These are phyloP conservation scores for Claviceps africana DNA, from an alignment of 2,329 filamentous ascomycete genomes.

Conservation along the genomic window DNA sequence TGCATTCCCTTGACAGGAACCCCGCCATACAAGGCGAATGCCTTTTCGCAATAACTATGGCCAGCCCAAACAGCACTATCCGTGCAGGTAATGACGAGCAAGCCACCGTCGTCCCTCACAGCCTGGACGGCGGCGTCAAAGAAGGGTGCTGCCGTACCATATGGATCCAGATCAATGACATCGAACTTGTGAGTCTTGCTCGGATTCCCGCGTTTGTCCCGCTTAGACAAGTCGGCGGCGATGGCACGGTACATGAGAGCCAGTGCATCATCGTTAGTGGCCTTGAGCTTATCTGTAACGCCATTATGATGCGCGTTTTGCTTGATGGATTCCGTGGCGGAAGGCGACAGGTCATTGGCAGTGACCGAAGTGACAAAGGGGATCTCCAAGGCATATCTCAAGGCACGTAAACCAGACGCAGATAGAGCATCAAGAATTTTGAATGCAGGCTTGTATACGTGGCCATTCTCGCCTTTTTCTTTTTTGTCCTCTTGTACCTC, in stretches of 20 bases:
- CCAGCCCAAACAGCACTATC: slow-evolving; percentile 93
- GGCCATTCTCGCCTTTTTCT: slow-evolving; percentile 11
- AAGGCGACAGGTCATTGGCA: slow-evolving; percentile 74
- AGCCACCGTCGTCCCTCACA: slow-evolving; percentile 67
- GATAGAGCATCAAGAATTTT: slow-evolving; percentile 92
- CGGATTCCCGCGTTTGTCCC: slow-evolving; percentile 25
- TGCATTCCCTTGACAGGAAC: slow-evolving; percentile 71
- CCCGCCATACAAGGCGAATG: slow-evolving; percentile 86
- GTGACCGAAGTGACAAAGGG: slow-evolving; percentile 71
- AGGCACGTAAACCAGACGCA: slow-evolving; percentile 77
- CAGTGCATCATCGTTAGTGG: slow-evolving; percentile 70
- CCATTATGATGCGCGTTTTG: slow-evolving; percentile 76
- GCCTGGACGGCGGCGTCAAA: slow-evolving; percentile 82
- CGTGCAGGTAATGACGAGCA: slow-evolving; percentile 91
- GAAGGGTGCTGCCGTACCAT: slow-evolving; percentile 85
- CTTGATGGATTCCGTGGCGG: slow-evolving; percentile 67
- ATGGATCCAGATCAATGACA: slow-evolving; percentile 92
- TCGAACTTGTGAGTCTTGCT: slow-evolving; percentile 51
- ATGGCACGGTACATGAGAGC: slow-evolving; percentile 76
- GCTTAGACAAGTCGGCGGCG: slow-evolving; percentile 34
- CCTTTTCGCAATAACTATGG: slow-evolving; percentile 86
- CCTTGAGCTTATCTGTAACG: slow-evolving; percentile 54
- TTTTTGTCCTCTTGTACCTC: not conserved
- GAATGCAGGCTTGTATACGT: slow-evolving; percentile 36
- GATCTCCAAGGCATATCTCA: slow-evolving; percentile 85